Percentiles rank a stretch among this genome's conserved stretches.
Evolutionary conservation across 2,329 filamentous ascomycete genomes (phyloP).

Genomic region (Calonectria hawksworthii): DNA sequence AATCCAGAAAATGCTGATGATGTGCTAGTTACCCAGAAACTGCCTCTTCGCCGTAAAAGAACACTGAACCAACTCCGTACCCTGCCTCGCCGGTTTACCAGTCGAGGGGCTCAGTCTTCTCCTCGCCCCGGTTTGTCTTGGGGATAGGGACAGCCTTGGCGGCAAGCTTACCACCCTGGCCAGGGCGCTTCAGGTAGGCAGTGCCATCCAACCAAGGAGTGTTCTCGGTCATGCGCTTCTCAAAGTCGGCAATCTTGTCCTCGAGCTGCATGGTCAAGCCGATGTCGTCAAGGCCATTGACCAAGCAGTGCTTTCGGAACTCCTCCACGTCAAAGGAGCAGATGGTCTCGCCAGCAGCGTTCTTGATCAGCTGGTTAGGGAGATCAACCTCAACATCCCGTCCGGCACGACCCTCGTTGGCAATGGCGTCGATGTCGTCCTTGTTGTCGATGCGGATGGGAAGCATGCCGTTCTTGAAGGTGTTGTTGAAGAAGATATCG

Average conservation of each 20-base stretch:
- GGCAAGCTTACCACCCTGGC: conserved; percentile 67
- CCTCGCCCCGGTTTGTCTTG: conserved; percentile 89
- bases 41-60: conserved; percentile 43
- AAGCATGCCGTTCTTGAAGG: conserved; percentile 99
- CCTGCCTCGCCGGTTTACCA: conserved; percentile 69
- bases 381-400: conserved; percentile 92
- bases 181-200: conserved; percentile 79
- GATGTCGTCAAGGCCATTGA: conserved; percentile 96
- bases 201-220: conserved; percentile 94
- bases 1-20: conserved; percentile 38
- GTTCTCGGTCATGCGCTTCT: conserved; percentile 80
- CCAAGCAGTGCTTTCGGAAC: conserved; percentile 93
- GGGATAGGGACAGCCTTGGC: conserved; percentile 79
- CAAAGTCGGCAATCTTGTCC: conserved; percentile 88
- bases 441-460: conserved; percentile 82
- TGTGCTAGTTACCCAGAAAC: conserved; percentile 35
- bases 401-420: conserved; percentile 82
- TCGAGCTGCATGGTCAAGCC: conserved; percentile 94
- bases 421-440: conserved; percentile 76
- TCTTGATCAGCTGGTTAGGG: conserved; percentile 85
- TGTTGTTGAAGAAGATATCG: conserved; percentile 98
- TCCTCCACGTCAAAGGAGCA: conserved; percentile 89
- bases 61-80: conserved; percentile 26
- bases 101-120: conserved; percentile 87
- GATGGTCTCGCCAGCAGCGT: conserved; percentile 79